Conservation (phyloP, 768 basidiomycete species). For the Termitomyces sp. region DNA sequence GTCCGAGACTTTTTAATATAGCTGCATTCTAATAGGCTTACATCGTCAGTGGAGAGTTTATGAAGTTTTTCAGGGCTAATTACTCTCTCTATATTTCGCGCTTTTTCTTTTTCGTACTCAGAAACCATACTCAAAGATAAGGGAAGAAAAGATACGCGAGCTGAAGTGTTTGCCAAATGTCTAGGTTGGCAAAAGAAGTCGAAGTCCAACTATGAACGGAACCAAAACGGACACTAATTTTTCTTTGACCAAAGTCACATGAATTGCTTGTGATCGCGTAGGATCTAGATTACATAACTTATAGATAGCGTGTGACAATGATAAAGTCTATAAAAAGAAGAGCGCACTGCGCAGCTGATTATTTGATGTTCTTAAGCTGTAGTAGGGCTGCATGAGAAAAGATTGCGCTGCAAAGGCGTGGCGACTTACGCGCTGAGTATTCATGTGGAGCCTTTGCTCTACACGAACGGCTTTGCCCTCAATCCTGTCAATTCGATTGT, state of each 20-base stretch:
- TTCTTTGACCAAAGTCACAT: constrained; percentile 9
- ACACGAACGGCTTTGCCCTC: constrained; percentile 71
- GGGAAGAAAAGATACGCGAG: background rate
- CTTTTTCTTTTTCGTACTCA: constrained; percentile 28
- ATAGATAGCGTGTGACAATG: background rate
- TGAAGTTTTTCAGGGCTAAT: background rate
- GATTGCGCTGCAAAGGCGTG: background rate
- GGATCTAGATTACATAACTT: background rate
- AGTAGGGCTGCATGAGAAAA: constrained; percentile 5
- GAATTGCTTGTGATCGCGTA: constrained; percentile 15
- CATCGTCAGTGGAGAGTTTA: background rate
- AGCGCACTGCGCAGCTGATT: constrained; percentile 4
- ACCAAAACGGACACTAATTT: background rate
- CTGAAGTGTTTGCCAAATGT: background rate
- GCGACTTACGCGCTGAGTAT: constrained; percentile 72
- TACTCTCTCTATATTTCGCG: constrained; percentile 28
- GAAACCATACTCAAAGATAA: constrained; percentile 16
- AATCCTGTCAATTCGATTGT: constrained; percentile 69
- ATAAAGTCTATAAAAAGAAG: background rate
- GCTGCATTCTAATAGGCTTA: constrained; percentile 30
- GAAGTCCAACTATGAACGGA: background rate
- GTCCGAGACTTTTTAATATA: constrained; percentile 34
- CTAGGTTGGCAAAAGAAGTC: background rate
- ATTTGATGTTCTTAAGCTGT: constrained; percentile 62
- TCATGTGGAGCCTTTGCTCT: constrained; percentile 71